These are phyloP conservation scores for Phytophthora boehmeriae DNA, from an alignment of 352 stramenopile genomes.

Conservation along the genomic window DNA sequence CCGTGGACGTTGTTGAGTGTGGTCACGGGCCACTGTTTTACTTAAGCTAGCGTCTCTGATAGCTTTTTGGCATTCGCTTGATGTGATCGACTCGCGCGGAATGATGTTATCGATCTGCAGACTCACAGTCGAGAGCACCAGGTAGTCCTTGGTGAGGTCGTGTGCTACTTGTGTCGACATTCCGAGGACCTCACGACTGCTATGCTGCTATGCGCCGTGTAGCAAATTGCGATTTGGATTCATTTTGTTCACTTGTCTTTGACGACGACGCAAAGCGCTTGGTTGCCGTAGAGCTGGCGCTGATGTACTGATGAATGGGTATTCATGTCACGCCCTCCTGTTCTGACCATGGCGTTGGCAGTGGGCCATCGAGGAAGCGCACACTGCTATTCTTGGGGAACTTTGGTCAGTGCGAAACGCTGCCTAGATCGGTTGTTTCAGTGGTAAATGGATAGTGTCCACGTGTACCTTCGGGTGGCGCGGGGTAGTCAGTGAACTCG, in stretches of 20 bases:
- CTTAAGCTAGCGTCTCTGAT: slow-evolving; percentile 10
- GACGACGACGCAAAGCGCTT: not conserved
- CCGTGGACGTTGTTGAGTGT: slow-evolving; percentile 10
- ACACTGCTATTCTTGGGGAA: slow-evolving; percentile 23
- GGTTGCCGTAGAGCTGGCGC: not conserved
- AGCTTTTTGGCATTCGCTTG: slow-evolving; percentile 34
- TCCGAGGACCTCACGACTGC: not conserved
- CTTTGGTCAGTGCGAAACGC: not conserved
- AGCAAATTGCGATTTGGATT: slow-evolving; percentile 20
- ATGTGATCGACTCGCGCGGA: slow-evolving; percentile 43
- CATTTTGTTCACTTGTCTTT: not conserved
- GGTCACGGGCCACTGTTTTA: slow-evolving; percentile 11
- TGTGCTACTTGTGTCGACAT: slow-evolving; percentile 18
- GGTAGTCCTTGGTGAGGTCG: slow-evolving; percentile 16
- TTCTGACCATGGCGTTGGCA: slow-evolving; percentile 23
- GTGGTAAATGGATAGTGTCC: no score
- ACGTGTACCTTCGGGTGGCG: no score
- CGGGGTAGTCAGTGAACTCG: no score
- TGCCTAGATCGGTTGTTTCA: not conserved
- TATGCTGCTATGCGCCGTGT: not conserved
- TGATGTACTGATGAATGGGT: slow-evolving; percentile 10
- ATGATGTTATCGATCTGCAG: slow-evolving; percentile 64
- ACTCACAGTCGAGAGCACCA: slow-evolving; percentile 52
- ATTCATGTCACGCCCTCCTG: slow-evolving; percentile 28
- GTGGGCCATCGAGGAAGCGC: slow-evolving; percentile 4